Conservation (phyloP, 768 basidiomycete species). For the Xanthoconium stramineum region DNA sequence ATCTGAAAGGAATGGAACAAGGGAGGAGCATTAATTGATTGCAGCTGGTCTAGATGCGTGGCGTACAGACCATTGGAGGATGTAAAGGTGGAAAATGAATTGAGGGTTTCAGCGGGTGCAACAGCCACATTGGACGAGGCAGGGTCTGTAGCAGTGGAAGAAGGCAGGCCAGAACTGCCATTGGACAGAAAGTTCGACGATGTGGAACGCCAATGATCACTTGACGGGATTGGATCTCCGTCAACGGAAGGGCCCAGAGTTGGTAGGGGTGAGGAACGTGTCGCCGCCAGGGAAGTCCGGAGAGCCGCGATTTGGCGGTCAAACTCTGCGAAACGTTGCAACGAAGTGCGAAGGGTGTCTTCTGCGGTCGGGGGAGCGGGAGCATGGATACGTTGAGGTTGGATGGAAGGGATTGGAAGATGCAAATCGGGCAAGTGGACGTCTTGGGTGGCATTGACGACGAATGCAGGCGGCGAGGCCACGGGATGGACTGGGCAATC, state of each 20-base stretch:
- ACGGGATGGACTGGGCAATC: conserved; percentile 22
- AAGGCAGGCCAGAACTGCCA: background rate
- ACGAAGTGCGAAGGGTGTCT: conserved; percentile 40
- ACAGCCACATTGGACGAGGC: conserved; percentile 9
- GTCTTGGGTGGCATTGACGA: conserved; percentile 37
- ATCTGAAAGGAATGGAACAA: conserved; percentile 12
- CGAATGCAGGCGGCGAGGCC: conserved; percentile 36
- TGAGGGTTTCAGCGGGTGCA: conserved; percentile 5
- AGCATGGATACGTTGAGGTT: conserved; percentile 10
- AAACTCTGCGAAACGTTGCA: conserved; percentile 54
- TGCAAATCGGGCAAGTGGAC: conserved; percentile 47
- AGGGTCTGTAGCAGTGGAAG: conserved; percentile 5
- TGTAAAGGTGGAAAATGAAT: conserved; percentile 17
- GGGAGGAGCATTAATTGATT: conserved; percentile 7
- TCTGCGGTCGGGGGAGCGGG: conserved; percentile 23
- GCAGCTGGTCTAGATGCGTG: conserved; percentile 7
- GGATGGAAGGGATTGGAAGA: conserved; percentile 21
- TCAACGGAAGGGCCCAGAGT: conserved; percentile 20
- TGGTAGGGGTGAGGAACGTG: conserved; percentile 28
- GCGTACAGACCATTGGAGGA: conserved; percentile 22
- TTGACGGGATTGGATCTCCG: conserved; percentile 14
- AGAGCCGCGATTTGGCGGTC: conserved; percentile 51
- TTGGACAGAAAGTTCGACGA: conserved; percentile 21
- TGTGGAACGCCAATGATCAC: conserved; percentile 17
- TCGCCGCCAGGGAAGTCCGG: conserved; percentile 36